Base-by-base conservation (phyloP, 306 rosid species). In the Rosa chinensis region DNA sequence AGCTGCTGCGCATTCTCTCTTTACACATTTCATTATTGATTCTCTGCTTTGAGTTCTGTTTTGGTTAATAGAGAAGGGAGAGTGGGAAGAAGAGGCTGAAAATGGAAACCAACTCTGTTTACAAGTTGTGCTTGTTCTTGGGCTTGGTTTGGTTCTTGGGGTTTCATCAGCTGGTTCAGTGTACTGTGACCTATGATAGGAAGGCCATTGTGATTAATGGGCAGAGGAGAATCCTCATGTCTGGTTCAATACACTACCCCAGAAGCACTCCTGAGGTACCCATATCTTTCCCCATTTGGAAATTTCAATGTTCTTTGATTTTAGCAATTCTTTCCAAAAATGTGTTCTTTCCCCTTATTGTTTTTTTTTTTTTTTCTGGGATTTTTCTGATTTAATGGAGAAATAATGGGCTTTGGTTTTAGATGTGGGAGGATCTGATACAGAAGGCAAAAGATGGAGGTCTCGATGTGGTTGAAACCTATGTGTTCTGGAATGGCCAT, bases 401-500 rank as follows among this genome's bases (percentile, higher is more conserved):
- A 42, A 3, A 6, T 28, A 80, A 69, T 85, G 70, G 5, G 52
- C 12, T 72, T 25, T 75, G 59, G 20, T 82, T 80, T 76, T 73
- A 96, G 99, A 93, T 91, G 99, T 96, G 99, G 99, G 96, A 93
- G 86, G 97, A 88, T 91, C 96, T 96, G 89, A 93, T 96, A 83
- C 80, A 66, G 85, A 96, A 96, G 91, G 97, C 98, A 1, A 96
- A 90, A 91, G 96, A 91, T 72, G 99, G 99, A 59, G 98, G 99
- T 20, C 25, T 96, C 14, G 99, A 96, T 86, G 98, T 90, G 25
- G 79, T 96, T 84, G 96, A 96, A 85, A 96, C 98, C 82, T 96
- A 96, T 63, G 94, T 96, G 66, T 96, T 96, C 62, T 96, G 99
- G 99, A 96, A 96, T 75, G 94, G 88, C 66, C 99, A 96, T 14